Percentiles rank a stretch among this genome's conserved stretches.
phyloP scores from a whole-genome alignment of 2,329 filamentous ascomycete species.

The Pseudocercospora cruenta region DNA sequence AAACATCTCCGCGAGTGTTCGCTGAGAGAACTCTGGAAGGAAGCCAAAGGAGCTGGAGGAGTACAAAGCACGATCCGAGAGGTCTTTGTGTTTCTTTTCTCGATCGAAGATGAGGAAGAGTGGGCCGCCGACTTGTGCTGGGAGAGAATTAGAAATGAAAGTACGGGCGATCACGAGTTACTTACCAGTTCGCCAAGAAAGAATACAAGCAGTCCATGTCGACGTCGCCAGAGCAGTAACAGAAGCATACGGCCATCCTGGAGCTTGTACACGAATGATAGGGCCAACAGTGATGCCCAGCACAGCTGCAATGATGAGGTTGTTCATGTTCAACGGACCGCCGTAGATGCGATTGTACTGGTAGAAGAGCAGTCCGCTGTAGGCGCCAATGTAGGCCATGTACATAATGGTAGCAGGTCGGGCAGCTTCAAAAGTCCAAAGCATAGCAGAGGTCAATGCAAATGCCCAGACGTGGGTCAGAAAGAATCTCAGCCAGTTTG shows the following conservation, averaged over 20 bases:
- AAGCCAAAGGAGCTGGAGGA: conserved; percentile 8
- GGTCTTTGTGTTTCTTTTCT: neutral
- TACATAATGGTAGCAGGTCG: conserved; percentile 53
- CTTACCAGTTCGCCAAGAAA: conserved; percentile 49
- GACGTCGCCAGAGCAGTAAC: conserved; percentile 54
- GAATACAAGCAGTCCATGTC: conserved; percentile 58
- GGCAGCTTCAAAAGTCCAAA: conserved; percentile 57
- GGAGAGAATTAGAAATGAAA: neutral
- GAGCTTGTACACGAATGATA: conserved; percentile 45
- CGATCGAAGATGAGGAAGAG: neutral
- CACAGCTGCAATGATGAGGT: conserved; percentile 50
- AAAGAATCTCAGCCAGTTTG: conserved; percentile 53
- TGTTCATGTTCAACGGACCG: conserved; percentile 53
- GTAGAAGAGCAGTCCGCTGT: conserved; percentile 58
- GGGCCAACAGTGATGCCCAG: conserved; percentile 54
- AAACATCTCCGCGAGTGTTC: conserved; percentile 14
- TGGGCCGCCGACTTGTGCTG: conserved; percentile 49
- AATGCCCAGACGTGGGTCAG: conserved; percentile 58
- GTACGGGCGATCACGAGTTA: neutral
- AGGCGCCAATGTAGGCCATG: conserved; percentile 53
- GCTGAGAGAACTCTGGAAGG: conserved; percentile 9
- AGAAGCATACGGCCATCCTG: conserved; percentile 49
- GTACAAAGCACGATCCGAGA: conserved; percentile 5
- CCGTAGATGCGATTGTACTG: conserved; percentile 53
- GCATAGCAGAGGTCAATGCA: conserved; percentile 52